These are phyloP conservation scores for Globisporangium recalcitrans DNA, from an alignment of 352 stramenopile species.

Conservation along the genomic window DNA sequence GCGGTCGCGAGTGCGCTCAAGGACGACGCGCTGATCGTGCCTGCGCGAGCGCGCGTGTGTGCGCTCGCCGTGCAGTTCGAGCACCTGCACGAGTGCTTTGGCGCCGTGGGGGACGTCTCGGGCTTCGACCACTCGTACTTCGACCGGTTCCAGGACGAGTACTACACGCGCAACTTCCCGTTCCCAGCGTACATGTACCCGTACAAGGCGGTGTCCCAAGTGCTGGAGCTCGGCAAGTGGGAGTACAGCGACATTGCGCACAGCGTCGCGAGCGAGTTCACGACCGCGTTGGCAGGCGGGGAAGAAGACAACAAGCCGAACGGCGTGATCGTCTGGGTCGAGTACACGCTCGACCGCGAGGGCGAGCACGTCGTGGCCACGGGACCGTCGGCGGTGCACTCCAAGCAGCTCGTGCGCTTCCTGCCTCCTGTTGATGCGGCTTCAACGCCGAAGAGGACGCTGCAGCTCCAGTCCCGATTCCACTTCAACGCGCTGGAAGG, in stretches of 20 bases:
- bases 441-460: not conserved
- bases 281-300: constrained; percentile 11
- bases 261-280: constrained; percentile 21
- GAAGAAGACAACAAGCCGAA: constrained; percentile 24
- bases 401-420: constrained; percentile 80
- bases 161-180: constrained; percentile 70
- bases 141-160: constrained; percentile 65
- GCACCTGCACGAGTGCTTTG: constrained; percentile 75
- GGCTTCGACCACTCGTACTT: constrained; percentile 73
- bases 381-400: constrained; percentile 45
- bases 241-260: constrained; percentile 41
- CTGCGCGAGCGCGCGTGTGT: constrained; percentile 40
- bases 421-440: constrained; percentile 15
- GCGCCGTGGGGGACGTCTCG: constrained; percentile 56
- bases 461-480: constrained; percentile 27
- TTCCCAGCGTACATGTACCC: constrained; percentile 83
- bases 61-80: constrained; percentile 66
- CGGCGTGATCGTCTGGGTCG: constrained; percentile 69
- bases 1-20: constrained; percentile 39
- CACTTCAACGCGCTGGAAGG: constrained; percentile 56
- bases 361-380: constrained; percentile 44
- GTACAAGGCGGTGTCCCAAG: constrained; percentile 32
- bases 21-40: constrained; percentile 39
- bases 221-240: constrained; percentile 44
- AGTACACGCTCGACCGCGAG: constrained; percentile 48